These are phyloP conservation scores for Boletus sp. DNA, from an alignment of 768 basidiomycete species.

Conservation along the genomic window DNA sequence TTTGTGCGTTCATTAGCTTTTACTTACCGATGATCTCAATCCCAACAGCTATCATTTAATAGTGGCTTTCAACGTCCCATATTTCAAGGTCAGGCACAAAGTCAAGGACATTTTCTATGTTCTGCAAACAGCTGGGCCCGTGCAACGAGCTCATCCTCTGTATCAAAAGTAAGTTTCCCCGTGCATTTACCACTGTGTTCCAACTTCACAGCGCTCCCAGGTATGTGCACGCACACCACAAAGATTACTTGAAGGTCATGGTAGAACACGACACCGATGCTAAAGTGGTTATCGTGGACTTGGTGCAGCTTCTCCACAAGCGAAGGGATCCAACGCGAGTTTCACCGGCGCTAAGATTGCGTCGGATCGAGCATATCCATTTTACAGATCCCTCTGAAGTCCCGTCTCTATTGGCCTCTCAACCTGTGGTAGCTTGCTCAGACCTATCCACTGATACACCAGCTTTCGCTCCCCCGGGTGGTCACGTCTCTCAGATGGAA, in stretches of 20 bases:
- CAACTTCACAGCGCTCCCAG: neutral
- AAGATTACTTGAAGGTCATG: conserved; percentile 14
- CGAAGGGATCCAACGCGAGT: neutral
- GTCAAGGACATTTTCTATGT: conserved; percentile 6
- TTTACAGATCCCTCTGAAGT: conserved; percentile 33
- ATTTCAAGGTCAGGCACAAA: neutral
- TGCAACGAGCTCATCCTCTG: neutral
- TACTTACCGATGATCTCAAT: neutral
- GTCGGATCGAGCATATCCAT: conserved; percentile 30
- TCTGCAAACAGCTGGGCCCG: conserved; percentile 1
- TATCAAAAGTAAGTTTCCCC: conserved; percentile 6
- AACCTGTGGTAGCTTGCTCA: conserved; percentile 10
- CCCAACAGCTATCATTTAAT: neutral
- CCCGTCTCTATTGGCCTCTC: conserved; percentile 25
- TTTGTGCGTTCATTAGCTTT: conserved; percentile 38
- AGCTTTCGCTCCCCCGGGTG: conserved; percentile 13
- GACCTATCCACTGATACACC: conserved; percentile 13
- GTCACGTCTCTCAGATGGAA: neutral
- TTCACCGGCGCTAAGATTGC: neutral
- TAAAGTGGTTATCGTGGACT: conserved; percentile 9
- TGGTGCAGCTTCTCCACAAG: conserved; percentile 27
- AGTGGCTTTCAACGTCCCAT: conserved; percentile 30
- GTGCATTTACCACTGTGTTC: neutral
- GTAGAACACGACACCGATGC: conserved; percentile 7
- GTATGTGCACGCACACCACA: neutral